phyloP scores from a whole-genome alignment of 768 basidiomycete species.

The Lentinula aciculospora region DNA sequence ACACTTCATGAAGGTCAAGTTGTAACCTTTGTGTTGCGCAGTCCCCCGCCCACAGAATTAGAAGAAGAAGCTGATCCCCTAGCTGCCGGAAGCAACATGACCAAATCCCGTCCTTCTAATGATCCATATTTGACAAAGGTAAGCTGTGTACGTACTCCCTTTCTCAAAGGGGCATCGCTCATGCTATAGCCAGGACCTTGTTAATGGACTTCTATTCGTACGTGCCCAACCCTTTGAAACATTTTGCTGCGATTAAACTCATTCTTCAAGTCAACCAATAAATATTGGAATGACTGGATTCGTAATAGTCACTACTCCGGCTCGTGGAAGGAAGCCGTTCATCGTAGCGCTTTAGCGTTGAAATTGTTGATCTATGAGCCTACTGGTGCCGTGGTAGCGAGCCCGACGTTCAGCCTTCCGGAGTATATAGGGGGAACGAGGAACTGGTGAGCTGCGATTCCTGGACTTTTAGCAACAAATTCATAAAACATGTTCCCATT shows the following conservation, averaged over 20 bases:
- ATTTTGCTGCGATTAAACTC: neutral
- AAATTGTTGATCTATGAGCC: slow-evolving; percentile 93
- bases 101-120: slow-evolving; percentile 40
- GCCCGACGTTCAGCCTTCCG: slow-evolving; percentile 91
- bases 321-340: slow-evolving; percentile 93
- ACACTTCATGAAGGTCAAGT: slow-evolving; percentile 77
- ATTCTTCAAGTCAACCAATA: slow-evolving; percentile 53
- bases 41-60: slow-evolving; percentile 36
- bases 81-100: slow-evolving; percentile 21
- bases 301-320: slow-evolving; percentile 77
- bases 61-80: slow-evolving; percentile 1
- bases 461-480: neutral
- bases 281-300: slow-evolving; percentile 89
- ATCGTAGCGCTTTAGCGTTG: slow-evolving; percentile 87
- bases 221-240: slow-evolving; percentile 12
- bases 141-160: too few relatives aligned
- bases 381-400: slow-evolving; percentile 89
- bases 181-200: slow-evolving; percentile 35
- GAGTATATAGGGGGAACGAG: slow-evolving; percentile 87
- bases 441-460: slow-evolving; percentile 60
- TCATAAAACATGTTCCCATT: neutral
- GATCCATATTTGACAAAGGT: slow-evolving; percentile 75
- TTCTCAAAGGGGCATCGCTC: too few relatives aligned
- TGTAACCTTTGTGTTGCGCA: slow-evolving; percentile 84
- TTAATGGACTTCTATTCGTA: slow-evolving; percentile 54